Evolutionary conservation across 768 basidiomycete species (phyloP).

Genomic region (Kwoniella dendrophila): DNA sequence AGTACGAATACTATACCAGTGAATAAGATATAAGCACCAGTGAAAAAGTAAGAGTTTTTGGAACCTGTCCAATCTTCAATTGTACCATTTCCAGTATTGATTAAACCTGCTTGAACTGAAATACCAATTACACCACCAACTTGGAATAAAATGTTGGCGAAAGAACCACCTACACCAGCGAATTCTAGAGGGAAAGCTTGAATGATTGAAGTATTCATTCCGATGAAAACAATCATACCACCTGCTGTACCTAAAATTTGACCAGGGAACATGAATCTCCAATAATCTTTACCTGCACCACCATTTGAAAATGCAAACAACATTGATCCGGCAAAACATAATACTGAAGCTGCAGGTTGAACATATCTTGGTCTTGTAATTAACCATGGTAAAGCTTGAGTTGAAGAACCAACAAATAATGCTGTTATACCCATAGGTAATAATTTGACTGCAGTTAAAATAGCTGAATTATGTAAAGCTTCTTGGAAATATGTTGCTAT

Average conservation of each 20-base stretch:
- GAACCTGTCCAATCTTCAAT: slow-evolving; percentile 46
- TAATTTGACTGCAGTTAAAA: slow-evolving; percentile 47
- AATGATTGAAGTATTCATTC: slow-evolving; percentile 41
- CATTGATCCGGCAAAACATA: slow-evolving; percentile 46
- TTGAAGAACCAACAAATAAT: slow-evolving; percentile 39
- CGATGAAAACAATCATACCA: slow-evolving; percentile 50
- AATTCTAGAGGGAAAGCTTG: slow-evolving; percentile 41
- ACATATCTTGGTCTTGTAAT: slow-evolving; percentile 47
- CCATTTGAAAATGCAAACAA: slow-evolving; percentile 46
- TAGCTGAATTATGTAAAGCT: slow-evolving; percentile 40
- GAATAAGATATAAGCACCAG: slow-evolving; percentile 39
- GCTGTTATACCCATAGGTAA: slow-evolving; percentile 52
- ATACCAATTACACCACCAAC: slow-evolving; percentile 48
- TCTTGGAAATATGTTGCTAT: slow-evolving; percentile 51
- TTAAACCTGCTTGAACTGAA: slow-evolving; percentile 46
- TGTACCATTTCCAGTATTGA: slow-evolving; percentile 43
- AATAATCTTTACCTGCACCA: slow-evolving; percentile 46
- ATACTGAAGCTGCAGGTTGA: slow-evolving; percentile 38
- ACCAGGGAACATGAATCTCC: slow-evolving; percentile 49
- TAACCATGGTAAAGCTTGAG: slow-evolving; percentile 44
- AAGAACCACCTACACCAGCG: slow-evolving; percentile 46
- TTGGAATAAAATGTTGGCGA: slow-evolving; percentile 52
- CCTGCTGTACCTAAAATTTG: slow-evolving; percentile 44
- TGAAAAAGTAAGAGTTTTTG: slow-evolving; percentile 47
- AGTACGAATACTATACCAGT: slow-evolving; percentile 43